A percentile compares a stretch with the other conserved stretches of the same genome.
Conservation (phyloP, 371 early-diverging fungal species). For the Saksenaea vasiformis region DNA sequence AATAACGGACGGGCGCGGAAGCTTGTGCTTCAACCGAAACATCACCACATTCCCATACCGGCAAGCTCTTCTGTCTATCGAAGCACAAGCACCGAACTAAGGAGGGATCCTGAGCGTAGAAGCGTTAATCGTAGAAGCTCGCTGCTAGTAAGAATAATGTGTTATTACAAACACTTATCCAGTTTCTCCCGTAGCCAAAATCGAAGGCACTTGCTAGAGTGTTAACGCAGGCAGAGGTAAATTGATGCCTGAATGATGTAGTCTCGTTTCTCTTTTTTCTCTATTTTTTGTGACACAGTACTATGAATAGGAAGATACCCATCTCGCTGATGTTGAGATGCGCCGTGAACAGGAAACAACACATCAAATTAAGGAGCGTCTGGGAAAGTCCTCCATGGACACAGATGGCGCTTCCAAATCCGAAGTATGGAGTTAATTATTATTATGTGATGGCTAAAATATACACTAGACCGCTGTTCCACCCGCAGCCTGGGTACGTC, state of each 20-base stretch:
- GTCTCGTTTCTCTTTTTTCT: background rate
- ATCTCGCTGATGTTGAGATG: slow-evolving; percentile 46
- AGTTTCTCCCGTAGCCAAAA: slow-evolving; percentile 28
- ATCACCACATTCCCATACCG: slow-evolving; percentile 7
- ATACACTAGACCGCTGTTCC: slow-evolving; percentile 21
- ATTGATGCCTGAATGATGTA: background rate
- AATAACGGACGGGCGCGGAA: background rate
- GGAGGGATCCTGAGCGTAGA: slow-evolving; percentile 40
- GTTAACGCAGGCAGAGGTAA: slow-evolving; percentile 44
- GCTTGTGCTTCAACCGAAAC: background rate
- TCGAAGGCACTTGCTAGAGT: slow-evolving; percentile 46
- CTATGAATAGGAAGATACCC: slow-evolving; percentile 39
- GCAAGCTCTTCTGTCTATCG: background rate
- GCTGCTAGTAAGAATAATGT: slow-evolving; percentile 26
- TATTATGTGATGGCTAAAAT: background rate
- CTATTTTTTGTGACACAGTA: background rate
- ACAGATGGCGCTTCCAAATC: slow-evolving; percentile 10
- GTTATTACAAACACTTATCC: background rate
- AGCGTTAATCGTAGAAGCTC: slow-evolving; percentile 43
- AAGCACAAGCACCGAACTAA: slow-evolving; percentile 8
- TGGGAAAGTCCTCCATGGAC: slow-evolving; percentile 17
- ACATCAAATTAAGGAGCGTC: slow-evolving; percentile 23
- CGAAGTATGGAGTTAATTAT: background rate
- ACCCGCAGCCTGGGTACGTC: slow-evolving; percentile 41
- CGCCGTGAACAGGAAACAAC: slow-evolving; percentile 42